These are phyloP conservation scores for Aegilops speltoides DNA, from an alignment of 176 grass and related monocot species.

Conservation along the genomic window DNA sequence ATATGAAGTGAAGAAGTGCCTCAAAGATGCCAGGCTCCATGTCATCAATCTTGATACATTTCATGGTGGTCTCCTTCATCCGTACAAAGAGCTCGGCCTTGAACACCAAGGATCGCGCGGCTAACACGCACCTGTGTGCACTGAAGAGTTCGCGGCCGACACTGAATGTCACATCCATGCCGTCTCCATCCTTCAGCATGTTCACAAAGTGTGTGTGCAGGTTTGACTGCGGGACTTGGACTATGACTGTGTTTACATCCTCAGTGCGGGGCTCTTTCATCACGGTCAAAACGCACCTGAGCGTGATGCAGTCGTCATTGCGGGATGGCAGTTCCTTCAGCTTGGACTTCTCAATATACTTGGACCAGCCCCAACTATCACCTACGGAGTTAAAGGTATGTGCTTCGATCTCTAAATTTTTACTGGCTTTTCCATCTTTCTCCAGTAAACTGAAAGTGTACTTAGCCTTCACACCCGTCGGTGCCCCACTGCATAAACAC, in stretches of 20 bases:
- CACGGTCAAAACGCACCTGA: neutral
- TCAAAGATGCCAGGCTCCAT: neutral
- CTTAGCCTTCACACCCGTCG: neutral
- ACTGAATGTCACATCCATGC: neutral
- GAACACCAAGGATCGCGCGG: neutral
- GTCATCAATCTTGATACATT: neutral
- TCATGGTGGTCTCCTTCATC: neutral
- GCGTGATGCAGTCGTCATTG: neutral
- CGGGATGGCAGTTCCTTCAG: neutral
- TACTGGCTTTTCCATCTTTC: neutral
- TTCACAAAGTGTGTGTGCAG: neutral
- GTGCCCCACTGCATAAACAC: rapidly evolving
- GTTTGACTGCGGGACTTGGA: neutral
- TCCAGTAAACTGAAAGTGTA: neutral
- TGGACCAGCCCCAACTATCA: neutral
- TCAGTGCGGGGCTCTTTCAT: neutral
- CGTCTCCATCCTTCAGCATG: neutral
- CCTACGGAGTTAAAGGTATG: neutral
- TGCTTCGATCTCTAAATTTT: rapidly evolving
- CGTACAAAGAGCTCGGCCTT: neutral
- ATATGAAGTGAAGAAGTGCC: neutral
- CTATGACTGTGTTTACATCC: neutral
- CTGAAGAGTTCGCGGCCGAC: neutral
- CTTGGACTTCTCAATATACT: neutral
- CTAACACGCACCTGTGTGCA: neutral